Evolutionary conservation across 140 eudicot genomes (phyloP).

Genomic region (Senecio squalidus): DNA sequence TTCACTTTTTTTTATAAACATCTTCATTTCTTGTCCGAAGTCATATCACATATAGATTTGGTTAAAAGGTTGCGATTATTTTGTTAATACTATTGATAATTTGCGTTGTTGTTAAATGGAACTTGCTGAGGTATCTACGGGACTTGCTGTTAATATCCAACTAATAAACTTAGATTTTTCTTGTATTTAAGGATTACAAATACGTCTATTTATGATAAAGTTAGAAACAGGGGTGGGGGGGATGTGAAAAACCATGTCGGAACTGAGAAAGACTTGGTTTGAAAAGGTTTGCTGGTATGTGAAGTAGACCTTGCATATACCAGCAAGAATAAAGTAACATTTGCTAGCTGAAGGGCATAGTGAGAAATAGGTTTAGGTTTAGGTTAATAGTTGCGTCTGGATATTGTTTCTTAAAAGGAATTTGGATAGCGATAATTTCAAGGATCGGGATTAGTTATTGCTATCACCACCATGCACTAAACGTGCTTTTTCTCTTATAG

Average conservation of each 20-base stretch:
- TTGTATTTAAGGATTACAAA: not conserved
- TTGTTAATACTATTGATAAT: not conserved
- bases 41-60: constrained; percentile 1
- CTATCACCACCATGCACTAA: constrained; percentile 14
- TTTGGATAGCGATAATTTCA: too few species aligned
- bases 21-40: not conserved
- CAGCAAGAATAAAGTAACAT: not conserved
- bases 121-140: not conserved
- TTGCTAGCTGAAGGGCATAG: not conserved
- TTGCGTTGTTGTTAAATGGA: not conserved
- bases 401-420: not conserved
- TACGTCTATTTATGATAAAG: not conserved
- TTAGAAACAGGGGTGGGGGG: not conserved
- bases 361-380: not conserved
- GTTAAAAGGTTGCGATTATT: too few species aligned
- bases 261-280: not conserved
- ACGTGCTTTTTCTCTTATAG: not conserved
- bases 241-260: not conserved
- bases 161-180: not conserved
- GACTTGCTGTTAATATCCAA: not conserved
- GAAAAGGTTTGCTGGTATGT: not conserved
- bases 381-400: not conserved
- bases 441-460: too few species aligned
- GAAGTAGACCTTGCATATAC: not conserved
- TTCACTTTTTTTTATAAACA: not conserved